Conservation (phyloP, 352 stramenopile genomes). For the Phytophthora crassamura region DNA sequence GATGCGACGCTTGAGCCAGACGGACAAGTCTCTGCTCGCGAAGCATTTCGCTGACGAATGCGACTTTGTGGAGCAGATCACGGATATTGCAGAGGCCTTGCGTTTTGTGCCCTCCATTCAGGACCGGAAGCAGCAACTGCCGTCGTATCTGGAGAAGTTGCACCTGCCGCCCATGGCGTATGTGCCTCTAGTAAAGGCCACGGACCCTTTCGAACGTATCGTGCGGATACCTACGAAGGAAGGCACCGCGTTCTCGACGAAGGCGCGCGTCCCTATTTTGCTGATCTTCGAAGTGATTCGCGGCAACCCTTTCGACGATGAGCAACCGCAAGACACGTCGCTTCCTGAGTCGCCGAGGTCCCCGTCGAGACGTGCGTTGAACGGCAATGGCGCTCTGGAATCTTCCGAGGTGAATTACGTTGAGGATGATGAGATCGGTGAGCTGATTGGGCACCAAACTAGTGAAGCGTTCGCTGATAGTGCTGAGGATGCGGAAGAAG, state of each 20-base stretch:
- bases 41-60: constrained; percentile 90
- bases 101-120: constrained; percentile 84
- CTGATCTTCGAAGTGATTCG: constrained; percentile 91
- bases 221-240: constrained; percentile 86
- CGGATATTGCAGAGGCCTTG: constrained; percentile 83
- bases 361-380: constrained; percentile 42
- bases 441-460: constrained; percentile 74
- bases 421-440: constrained; percentile 82
- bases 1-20: constrained; percentile 76
- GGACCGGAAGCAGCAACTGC: constrained; percentile 82
- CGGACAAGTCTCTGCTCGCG: constrained; percentile 81
- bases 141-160: constrained; percentile 84
- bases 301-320: constrained; percentile 66
- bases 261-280: constrained; percentile 87
- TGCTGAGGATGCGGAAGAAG: constrained; percentile 42
- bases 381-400: constrained; percentile 48
- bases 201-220: constrained; percentile 89
- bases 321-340: constrained; percentile 46
- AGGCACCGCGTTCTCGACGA: constrained; percentile 89
- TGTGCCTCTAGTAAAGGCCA: constrained; percentile 87
- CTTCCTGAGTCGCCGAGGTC: constrained; percentile 60
- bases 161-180: constrained; percentile 89
- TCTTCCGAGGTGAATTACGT: constrained; percentile 70
- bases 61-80: constrained; percentile 91
- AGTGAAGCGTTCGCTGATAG: constrained; percentile 59